Percentiles rank a stretch among this genome's conserved stretches.
Conservation (phyloP, 306 rosid genomes). For the Delonix regia region DNA sequence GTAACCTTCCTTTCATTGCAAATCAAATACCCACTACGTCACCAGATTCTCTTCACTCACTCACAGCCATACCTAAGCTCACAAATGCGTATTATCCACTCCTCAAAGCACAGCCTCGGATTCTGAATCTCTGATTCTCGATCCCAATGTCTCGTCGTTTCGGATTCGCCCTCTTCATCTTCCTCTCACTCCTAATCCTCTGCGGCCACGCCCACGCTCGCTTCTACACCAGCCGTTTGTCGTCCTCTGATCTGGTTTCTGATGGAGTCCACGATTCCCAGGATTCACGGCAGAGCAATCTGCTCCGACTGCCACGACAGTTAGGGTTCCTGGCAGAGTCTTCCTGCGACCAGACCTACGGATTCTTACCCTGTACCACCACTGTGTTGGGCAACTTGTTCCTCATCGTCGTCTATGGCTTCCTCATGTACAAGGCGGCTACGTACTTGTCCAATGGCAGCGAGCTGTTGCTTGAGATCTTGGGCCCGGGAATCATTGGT, state of each 20-base stretch:
- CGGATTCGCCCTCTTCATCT: neutral
- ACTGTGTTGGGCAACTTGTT: constrained; percentile 55
- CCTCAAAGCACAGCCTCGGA: neutral
- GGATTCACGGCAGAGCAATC: neutral
- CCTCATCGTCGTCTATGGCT: constrained; percentile 70
- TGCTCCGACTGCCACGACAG: neutral
- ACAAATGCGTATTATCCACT: neutral
- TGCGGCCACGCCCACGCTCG: constrained; percentile 48
- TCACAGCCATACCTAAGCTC: neutral
- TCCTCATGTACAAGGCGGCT: constrained; percentile 73
- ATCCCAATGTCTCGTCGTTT: constrained; percentile 6
- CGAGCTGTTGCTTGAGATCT: constrained; percentile 81
- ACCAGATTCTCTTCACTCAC: too few relatives aligned
- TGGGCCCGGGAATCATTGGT: constrained; percentile 93
- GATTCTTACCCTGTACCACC: constrained; percentile 80
- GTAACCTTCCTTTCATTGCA: neutral
- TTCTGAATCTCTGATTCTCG: neutral
- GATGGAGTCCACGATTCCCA: constrained; percentile 44
- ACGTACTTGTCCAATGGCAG: constrained; percentile 75
- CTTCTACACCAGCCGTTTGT: neutral
- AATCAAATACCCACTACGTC: neutral
- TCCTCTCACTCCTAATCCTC: constrained; percentile 46
- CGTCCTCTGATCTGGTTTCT: constrained; percentile 50
- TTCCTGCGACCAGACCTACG: constrained; percentile 77
- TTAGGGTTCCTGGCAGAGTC: constrained; percentile 35